Conservation (phyloP, 202 grass and related monocot species). For the Setaria viridis region DNA sequence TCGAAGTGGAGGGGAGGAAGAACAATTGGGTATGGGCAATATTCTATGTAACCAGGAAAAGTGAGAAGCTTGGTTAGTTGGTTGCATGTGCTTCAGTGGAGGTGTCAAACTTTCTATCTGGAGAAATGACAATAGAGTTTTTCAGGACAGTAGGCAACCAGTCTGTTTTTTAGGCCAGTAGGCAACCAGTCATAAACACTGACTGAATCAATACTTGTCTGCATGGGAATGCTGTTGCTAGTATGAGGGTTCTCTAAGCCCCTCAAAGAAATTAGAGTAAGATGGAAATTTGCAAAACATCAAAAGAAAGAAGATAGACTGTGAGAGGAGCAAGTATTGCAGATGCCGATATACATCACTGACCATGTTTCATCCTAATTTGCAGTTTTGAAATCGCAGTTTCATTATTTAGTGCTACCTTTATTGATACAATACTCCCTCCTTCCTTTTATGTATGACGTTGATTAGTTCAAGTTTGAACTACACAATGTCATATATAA, state of each 20-base stretch:
- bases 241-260: background rate
- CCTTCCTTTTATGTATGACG: too few species aligned
- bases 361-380: background rate
- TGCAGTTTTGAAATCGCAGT: background rate
- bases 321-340: slow-evolving; percentile 24
- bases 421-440: background rate
- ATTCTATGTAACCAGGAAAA: slow-evolving; percentile 36
- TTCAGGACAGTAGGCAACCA: background rate
- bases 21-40: slow-evolving; percentile 10
- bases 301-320: slow-evolving; percentile 28
- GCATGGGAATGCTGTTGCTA: background rate
- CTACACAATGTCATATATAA: too few species aligned
- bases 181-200: background rate
- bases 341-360: slow-evolving; percentile 4
- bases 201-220: slow-evolving; percentile 12
- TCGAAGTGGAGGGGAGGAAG: slow-evolving; percentile 22
- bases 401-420: background rate
- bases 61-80: slow-evolving; percentile 18
- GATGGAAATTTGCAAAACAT: background rate
- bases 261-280: slow-evolving; percentile 11
- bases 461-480: too few species aligned
- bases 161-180: background rate
- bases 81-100: slow-evolving; percentile 43
- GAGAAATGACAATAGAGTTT: background rate
- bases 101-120: slow-evolving; percentile 37